Base-by-base conservation (phyloP, 495 filamentous ascomycete genomes). In the Aspergillus bridgeri region DNA sequence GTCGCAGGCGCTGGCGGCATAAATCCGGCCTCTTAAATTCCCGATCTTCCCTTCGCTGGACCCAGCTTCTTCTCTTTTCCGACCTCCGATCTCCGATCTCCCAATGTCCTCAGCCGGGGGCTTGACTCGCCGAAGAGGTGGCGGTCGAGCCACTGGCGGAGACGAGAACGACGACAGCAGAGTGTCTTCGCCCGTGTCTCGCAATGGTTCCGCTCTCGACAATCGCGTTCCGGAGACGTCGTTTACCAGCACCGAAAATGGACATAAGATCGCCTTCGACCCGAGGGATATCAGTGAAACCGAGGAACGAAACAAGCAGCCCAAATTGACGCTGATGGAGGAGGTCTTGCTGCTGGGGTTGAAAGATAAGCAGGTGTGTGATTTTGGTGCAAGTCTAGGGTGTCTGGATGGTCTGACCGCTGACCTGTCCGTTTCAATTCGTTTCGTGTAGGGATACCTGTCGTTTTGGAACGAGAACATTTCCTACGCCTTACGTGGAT, bases 391-490 rank as follows among this genome's bases (percentile, higher is more conserved):
- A 20, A 19, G 43, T 46, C 55, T 25, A 47, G 43, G 49, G 21
- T 23, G 17, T 7, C 18, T 27, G 21, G 27, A 15, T 42, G 27
- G 46, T 24, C 33, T 49, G 52, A 60, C 58, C 42, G 61, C 65
- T 74, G 62, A 71, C 59, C n/a, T 48, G 27, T 29, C 27, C 6
- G 27, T 23, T 22, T 42, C 27, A 38, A 38, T 42, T 57, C 48
- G 25, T 56, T 51, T n/a, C 29, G 43, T 65, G 50, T 65, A 96
- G 90, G 94, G 94, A 60, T 96, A 98, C 73, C 86, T 98, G 58
- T 98, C 95, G 7, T 98, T 98, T 76, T 98, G 94, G 94, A 98
- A 98, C 70, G 94, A 98, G 74, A 98, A 98, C 74, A 98, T 98
- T 58, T 96, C 92, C 25, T 98, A 98, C 73, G 94, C 94, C 57